A percentile compares a stretch with the other conserved stretches of the same genome.
Evolutionary conservation across 148 eudicot species (phyloP).

Genomic region (Camellia sinensis): DNA sequence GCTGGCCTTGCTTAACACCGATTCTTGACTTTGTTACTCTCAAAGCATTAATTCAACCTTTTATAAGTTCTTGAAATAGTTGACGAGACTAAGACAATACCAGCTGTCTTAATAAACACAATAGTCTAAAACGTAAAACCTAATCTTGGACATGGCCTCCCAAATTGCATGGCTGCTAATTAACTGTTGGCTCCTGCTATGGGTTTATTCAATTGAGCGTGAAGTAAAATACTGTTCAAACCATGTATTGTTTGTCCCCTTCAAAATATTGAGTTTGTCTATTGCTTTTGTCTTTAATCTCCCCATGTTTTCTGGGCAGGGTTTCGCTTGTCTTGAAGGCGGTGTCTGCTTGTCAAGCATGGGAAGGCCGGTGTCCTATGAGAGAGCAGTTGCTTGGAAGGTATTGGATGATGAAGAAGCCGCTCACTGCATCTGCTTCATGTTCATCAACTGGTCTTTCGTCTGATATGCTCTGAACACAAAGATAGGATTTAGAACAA

Average conservation of each 20-base stretch:
- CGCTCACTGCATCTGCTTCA: slow-evolving; percentile 71
- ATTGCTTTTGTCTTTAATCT: neutral
- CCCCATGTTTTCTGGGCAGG: slow-evolving; percentile 28
- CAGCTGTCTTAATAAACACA: neutral
- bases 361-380: slow-evolving; percentile 69
- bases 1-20: too few species aligned
- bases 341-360: slow-evolving; percentile 79
- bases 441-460: slow-evolving; percentile 80
- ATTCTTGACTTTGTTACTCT: too few species aligned
- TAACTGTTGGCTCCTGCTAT: neutral
- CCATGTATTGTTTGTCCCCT: neutral
- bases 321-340: slow-evolving; percentile 64
- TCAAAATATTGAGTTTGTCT: neutral
- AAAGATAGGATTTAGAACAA: slow-evolving; percentile 1
- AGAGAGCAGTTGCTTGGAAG: slow-evolving; percentile 82
- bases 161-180: neutral
- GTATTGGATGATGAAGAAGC: slow-evolving; percentile 61
- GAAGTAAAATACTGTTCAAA: too few species aligned
- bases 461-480: slow-evolving; percentile 30
- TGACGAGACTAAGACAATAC: neutral
- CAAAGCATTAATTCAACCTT: too few species aligned
- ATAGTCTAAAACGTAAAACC: neutral
- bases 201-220: too few species aligned
- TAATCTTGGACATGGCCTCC: too few species aligned
- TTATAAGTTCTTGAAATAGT: neutral